phyloP scores from a whole-genome alignment of 345 rosid genomes.

The Euphorbia peplus region DNA sequence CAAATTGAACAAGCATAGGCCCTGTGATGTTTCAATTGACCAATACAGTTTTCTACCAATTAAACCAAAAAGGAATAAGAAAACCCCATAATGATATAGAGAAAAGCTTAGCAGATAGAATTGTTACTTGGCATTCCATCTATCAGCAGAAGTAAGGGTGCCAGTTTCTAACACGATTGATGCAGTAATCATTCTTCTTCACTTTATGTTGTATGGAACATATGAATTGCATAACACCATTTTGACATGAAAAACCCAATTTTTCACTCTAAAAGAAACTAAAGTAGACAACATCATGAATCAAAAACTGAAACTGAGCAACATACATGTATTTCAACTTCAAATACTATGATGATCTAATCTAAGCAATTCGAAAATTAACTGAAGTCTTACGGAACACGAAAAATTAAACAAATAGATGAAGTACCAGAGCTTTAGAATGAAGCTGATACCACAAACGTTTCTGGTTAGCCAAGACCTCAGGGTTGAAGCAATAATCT shows the following conservation, averaged over 20 bases:
- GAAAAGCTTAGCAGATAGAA: not conserved
- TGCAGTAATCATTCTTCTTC: too few relatives aligned
- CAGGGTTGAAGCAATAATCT: constrained; percentile 69
- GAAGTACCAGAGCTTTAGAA: constrained; percentile 67
- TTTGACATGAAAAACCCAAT: too few relatives aligned
- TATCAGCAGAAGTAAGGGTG: too few relatives aligned
- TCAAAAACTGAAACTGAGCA: too few relatives aligned
- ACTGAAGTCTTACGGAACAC: not conserved
- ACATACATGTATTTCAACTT: not conserved
- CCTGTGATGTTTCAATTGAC: not conserved
- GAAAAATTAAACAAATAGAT: not conserved
- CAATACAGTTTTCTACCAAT: not conserved
- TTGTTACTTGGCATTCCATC: not conserved
- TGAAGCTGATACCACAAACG: constrained; percentile 97
- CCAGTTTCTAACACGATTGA: too few relatives aligned
- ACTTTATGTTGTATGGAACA: too few relatives aligned
- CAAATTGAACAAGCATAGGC: not conserved
- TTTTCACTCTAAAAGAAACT: not conserved
- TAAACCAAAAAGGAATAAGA: not conserved
- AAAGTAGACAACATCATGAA: not conserved
- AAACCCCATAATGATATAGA: not conserved
- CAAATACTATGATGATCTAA: not conserved
- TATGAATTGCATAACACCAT: too few relatives aligned
- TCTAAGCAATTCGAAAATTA: not conserved
- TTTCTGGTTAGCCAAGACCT: constrained; percentile 91